Evolutionary conservation across 2,329 filamentous ascomycete species (phyloP).

Genomic region (Exophiala xenobiotica): DNA sequence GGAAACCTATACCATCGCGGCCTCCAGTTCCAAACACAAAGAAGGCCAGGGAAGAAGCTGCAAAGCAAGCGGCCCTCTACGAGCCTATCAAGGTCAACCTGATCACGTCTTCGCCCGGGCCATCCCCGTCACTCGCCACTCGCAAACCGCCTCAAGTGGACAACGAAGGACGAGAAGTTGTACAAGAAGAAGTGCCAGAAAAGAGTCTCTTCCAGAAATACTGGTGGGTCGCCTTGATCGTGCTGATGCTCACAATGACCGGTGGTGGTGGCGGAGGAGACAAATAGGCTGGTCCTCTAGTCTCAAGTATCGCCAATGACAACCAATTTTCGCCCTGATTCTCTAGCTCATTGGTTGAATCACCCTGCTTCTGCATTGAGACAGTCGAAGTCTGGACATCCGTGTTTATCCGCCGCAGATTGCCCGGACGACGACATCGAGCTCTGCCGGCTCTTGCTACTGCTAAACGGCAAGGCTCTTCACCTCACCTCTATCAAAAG

Average conservation of each 20-base stretch:
- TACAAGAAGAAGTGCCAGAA: slow-evolving; percentile 39
- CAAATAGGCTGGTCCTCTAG: slow-evolving; percentile 24
- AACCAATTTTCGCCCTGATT: too few species aligned
- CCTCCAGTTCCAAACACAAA: slow-evolving; percentile 26
- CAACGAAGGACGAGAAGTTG: slow-evolving; percentile 34
- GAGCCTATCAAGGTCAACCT: slow-evolving; percentile 37
- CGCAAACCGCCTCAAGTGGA: slow-evolving; percentile 41
- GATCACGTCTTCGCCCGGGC: slow-evolving; percentile 35
- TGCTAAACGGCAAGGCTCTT: too few species aligned
- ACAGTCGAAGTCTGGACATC: too few species aligned
- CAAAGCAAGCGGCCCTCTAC: slow-evolving; percentile 15
- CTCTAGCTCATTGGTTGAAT: too few species aligned
- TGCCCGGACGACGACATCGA: too few species aligned
- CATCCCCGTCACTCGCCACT: slow-evolving; percentile 41
- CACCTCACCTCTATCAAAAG: too few species aligned
- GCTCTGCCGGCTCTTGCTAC: too few species aligned
- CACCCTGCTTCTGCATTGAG: too few species aligned
- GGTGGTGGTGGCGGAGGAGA: slow-evolving; percentile 40
- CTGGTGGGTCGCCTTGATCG: slow-evolving; percentile 48
- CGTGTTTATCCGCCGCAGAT: too few species aligned
- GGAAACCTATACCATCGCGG: slow-evolving; percentile 25
- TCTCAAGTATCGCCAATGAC: too few species aligned
- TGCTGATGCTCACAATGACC: slow-evolving; percentile 43
- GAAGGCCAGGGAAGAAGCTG: slow-evolving; percentile 27
- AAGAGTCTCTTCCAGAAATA: slow-evolving; percentile 50